phyloP scores from a whole-genome alignment of 2,329 filamentous ascomycete genomes.

The Amesomyces nigricolor region DNA sequence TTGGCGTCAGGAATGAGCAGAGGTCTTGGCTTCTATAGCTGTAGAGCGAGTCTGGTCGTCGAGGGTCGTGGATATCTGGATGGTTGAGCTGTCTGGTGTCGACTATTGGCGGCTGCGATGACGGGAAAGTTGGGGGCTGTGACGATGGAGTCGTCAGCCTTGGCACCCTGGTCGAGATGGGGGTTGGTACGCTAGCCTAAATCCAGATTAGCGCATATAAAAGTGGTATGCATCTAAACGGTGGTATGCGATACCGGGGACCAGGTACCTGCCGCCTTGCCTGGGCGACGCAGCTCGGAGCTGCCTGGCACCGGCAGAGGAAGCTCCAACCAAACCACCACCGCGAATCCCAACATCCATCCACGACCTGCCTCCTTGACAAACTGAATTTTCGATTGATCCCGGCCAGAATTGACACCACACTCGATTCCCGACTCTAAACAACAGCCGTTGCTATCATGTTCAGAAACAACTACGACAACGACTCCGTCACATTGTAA shows the following conservation, averaged over 20 bases:
- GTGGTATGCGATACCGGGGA: slow-evolving; percentile 11
- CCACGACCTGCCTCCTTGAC: slow-evolving; percentile 3
- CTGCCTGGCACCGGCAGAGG: slow-evolving; percentile 23
- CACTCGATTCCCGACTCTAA: neutral
- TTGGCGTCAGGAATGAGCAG: neutral
- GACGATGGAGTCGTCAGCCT: slow-evolving; percentile 19
- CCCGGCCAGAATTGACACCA: neutral
- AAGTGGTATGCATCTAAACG: slow-evolving; percentile 3
- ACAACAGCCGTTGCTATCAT: slow-evolving; percentile 49
- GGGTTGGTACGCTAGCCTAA: neutral
- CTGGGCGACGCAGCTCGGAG: slow-evolving; percentile 26
- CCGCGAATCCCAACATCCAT: neutral
- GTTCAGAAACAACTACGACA: slow-evolving; percentile 99
- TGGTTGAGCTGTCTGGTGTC: neutral
- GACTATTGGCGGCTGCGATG: slow-evolving; percentile 13
- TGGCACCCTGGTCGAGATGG: slow-evolving; percentile 4
- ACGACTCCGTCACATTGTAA: slow-evolving; percentile 99
- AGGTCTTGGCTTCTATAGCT: neutral
- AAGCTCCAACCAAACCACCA: slow-evolving; percentile 16
- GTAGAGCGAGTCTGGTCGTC: neutral
- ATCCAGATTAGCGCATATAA: neutral
- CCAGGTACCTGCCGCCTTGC: slow-evolving; percentile 18
- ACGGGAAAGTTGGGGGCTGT: slow-evolving; percentile 16
- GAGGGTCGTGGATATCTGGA: neutral
- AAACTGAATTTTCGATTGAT: neutral